A percentile compares a stretch with the other conserved stretches of the same genome.
These are phyloP conservation scores for Hapsidospora chrysogenum DNA, from an alignment of 495 filamentous ascomycete genomes.

Conservation along the genomic window DNA sequence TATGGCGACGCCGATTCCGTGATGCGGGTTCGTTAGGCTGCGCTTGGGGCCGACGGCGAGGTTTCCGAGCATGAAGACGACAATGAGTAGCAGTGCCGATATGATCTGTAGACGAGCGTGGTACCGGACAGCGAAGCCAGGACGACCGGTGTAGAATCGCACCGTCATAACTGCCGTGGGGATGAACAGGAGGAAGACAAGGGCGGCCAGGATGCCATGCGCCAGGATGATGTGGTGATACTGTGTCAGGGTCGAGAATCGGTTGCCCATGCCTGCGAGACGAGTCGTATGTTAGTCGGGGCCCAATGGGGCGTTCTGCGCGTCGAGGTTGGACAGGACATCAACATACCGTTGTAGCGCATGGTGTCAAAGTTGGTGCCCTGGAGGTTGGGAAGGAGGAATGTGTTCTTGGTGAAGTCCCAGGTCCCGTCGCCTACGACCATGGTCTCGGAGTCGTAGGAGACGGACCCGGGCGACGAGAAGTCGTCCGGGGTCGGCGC, in stretches of 20 bases:
- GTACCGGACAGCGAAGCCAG: constrained; percentile 49
- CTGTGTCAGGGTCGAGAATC: constrained; percentile 54
- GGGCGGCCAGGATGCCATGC: constrained; percentile 72
- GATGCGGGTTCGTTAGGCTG: constrained; percentile 83
- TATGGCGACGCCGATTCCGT: constrained; percentile 81
- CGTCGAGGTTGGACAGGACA: background rate
- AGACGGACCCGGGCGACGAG: constrained; percentile 64
- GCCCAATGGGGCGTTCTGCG: no score
- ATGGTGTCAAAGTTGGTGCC: constrained; percentile 88
- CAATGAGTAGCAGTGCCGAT: constrained; percentile 52
- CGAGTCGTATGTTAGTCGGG: constrained; percentile 6
- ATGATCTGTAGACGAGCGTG: constrained; percentile 84
- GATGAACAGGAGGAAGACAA: constrained; percentile 75
- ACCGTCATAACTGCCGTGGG: constrained; percentile 62
- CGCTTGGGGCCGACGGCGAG: constrained; percentile 61
- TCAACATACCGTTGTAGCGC: constrained; percentile 70
- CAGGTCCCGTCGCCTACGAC: constrained; percentile 86
- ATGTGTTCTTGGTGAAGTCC: constrained; percentile 69
- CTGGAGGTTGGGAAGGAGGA: constrained; percentile 72
- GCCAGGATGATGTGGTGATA: constrained; percentile 69
- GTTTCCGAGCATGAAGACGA: constrained; percentile 60
- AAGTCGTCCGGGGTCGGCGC: constrained; percentile 32
- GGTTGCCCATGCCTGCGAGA: constrained; percentile 69
- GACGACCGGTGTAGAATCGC: constrained; percentile 47
- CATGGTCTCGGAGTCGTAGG: constrained; percentile 68